Evolutionary conservation across 2,329 filamentous ascomycete species (phyloP).

Genomic region (Alternaria brassicicola): DNA sequence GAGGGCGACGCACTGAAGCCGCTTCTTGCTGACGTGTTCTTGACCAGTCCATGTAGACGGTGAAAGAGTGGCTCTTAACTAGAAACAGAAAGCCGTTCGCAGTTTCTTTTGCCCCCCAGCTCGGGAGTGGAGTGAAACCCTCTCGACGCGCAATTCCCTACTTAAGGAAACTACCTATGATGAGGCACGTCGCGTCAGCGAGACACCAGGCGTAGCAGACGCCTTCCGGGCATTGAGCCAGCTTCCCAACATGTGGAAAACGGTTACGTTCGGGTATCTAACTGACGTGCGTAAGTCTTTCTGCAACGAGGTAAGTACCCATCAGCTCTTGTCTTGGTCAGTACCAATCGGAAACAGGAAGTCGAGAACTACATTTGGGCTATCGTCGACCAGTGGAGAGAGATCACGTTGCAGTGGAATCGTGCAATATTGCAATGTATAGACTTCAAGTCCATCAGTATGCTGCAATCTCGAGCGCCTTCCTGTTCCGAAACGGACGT

Average conservation of each 20-base stretch:
- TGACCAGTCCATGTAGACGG: too few species aligned
- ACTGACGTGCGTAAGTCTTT: neutral
- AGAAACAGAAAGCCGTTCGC: too few species aligned
- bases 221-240: neutral
- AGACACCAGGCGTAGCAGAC: neutral
- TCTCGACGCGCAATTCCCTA: too few species aligned
- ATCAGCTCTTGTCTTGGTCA: neutral
- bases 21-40: too few species aligned
- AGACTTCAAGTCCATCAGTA: neutral
- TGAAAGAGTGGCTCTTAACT: too few species aligned
- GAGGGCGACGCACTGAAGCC: too few species aligned
- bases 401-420: neutral
- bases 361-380: neutral
- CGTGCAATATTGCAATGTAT: neutral
- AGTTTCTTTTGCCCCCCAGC: too few species aligned
- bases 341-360: neutral
- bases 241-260: neutral
- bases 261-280: neutral
- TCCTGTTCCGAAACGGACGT: neutral
- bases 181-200: neutral
- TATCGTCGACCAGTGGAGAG: neutral
- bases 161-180: too few species aligned
- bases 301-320: neutral
- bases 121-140: too few species aligned
- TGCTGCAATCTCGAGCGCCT: neutral